These are phyloP conservation scores for Fusarium bactridioides DNA, from an alignment of 2,329 filamentous ascomycete genomes.

Conservation along the genomic window DNA sequence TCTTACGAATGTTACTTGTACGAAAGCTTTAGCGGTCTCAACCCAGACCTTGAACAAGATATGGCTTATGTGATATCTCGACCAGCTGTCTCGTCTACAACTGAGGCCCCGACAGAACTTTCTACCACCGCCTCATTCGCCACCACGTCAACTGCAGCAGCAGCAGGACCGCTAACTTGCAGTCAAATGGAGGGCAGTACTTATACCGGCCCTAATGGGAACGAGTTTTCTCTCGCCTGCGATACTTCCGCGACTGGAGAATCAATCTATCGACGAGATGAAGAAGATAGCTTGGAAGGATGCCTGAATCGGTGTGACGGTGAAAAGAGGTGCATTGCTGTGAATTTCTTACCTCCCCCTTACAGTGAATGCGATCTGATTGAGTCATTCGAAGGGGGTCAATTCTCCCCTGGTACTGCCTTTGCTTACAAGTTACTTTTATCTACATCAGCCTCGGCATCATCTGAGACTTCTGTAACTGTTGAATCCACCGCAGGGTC, in stretches of 20 bases:
- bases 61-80: background rate
- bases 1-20: background rate
- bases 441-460: background rate
- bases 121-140: background rate
- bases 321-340: background rate
- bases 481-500: background rate
- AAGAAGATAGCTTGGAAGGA: background rate
- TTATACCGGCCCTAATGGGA: background rate
- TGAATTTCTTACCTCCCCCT: background rate
- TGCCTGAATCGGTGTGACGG: background rate
- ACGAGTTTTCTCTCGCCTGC: background rate
- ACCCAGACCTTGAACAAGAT: accelerated
- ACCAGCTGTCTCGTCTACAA: background rate
- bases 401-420: background rate
- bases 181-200: background rate
- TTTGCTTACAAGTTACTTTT: background rate
- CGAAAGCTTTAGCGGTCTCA: no score
- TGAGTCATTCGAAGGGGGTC: background rate
- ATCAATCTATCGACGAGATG: background rate
- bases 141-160: background rate
- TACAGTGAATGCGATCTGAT: background rate
- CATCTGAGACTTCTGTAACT: accelerated
- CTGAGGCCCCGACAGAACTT: accelerated
- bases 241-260: background rate
- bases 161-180: background rate